Evolutionary conservation across 2,329 filamentous ascomycete species (phyloP).

Genomic region (Cadophora luteo-olivacea): DNA sequence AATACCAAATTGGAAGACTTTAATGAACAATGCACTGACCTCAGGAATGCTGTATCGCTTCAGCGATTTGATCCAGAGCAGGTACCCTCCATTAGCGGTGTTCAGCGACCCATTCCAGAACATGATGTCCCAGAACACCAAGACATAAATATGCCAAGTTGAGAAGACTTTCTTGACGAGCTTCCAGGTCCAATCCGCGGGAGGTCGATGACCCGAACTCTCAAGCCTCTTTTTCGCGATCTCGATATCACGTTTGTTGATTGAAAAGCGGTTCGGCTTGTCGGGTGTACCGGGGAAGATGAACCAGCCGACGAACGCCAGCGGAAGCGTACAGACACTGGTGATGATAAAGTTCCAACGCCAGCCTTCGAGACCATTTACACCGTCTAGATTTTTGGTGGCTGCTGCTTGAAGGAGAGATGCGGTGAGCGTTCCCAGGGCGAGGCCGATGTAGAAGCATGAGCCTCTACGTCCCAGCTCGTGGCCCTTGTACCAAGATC

Average conservation of each 20-base stretch:
- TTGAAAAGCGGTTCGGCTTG: not conserved
- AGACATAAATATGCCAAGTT: not conserved
- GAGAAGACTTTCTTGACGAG: not conserved
- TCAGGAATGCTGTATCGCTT: not conserved
- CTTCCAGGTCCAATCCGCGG: not conserved
- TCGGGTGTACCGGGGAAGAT: not conserved
- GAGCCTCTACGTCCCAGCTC: not conserved
- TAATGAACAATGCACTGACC: no score
- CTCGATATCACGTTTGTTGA: not conserved
- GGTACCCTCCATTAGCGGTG: not conserved
- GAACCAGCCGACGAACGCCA: not conserved
- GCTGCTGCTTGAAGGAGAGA: not conserved
- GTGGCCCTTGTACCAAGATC: not conserved
- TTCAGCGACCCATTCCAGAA: not conserved
- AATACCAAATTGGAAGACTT: no score
- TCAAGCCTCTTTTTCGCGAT: not conserved
- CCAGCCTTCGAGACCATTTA: not conserved
- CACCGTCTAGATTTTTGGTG: not conserved
- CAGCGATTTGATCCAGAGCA: not conserved
- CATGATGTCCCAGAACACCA: not conserved
- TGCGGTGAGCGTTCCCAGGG: not conserved
- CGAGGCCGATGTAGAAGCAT: not conserved
- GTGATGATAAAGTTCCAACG: not conserved
- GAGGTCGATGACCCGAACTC: not conserved
- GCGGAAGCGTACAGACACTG: not conserved